A percentile compares a stretch with the other conserved stretches of the same genome.
phyloP scores from a whole-genome alignment of 2,329 filamentous ascomycete species.

The Trichoderma sp. region DNA sequence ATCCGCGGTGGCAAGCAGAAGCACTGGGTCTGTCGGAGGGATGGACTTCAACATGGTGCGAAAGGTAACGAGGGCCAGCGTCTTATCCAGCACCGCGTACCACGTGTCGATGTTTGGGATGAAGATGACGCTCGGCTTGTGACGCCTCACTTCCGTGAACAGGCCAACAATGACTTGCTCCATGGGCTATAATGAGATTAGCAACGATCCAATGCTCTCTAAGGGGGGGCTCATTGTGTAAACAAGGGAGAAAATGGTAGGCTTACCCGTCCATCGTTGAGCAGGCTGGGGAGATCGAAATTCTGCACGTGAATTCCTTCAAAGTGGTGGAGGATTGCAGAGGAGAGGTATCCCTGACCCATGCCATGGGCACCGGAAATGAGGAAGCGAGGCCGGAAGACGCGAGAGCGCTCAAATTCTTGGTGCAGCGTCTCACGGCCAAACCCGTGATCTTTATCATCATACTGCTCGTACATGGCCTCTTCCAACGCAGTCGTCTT shows the following conservation, averaged over 20 bases:
- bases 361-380: constrained; percentile 83
- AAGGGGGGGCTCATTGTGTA: neutral
- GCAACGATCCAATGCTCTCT: constrained; percentile 6
- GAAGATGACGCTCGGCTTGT: constrained; percentile 95
- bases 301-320: constrained; percentile 94
- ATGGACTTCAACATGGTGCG: constrained; percentile 78
- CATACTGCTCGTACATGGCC: constrained; percentile 85
- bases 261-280: constrained; percentile 77
- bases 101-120: constrained; percentile 88
- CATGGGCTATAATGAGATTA: constrained; percentile 54
- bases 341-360: constrained; percentile 88
- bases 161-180: constrained; percentile 89
- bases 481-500: constrained; percentile 89
- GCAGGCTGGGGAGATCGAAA: constrained; percentile 85
- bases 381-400: constrained; percentile 86
- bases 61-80: constrained; percentile 78
- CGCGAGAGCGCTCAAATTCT: constrained; percentile 82
- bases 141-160: constrained; percentile 88
- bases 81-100: constrained; percentile 66
- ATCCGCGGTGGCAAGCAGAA: constrained; percentile 85
- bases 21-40: constrained; percentile 84
- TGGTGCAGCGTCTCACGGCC: constrained; percentile 73
- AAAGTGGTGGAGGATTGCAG: constrained; percentile 84
- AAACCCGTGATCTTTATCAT: constrained; percentile 81
- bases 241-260: neutral